A percentile compares a stretch with the other conserved stretches of the same genome.
These are phyloP conservation scores for Colletotrichum tropicale DNA, from an alignment of 2,329 filamentous ascomycete genomes.

Conservation along the genomic window DNA sequence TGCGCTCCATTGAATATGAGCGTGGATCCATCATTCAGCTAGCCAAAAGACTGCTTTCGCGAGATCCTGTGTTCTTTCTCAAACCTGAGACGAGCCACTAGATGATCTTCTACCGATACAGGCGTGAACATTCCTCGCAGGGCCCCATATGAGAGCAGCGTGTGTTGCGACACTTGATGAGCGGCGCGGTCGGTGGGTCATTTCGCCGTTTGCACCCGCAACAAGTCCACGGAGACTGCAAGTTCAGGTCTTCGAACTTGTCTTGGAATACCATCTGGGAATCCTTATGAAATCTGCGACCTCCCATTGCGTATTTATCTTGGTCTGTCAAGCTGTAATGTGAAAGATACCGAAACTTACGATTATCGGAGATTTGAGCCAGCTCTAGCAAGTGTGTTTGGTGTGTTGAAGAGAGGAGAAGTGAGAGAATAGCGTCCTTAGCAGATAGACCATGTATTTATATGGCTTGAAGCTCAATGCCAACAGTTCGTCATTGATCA, in stretches of 20 bases:
- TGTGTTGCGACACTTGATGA: fast-evolving
- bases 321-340: neutral
- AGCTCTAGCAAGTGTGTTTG: neutral
- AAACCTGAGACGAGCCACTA: neutral
- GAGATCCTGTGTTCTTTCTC: neutral
- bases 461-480: neutral
- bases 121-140: neutral
- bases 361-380: neutral
- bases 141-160: neutral
- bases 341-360: no score
- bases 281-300: neutral
- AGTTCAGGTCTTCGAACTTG: neutral
- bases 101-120: neutral
- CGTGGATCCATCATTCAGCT: neutral
- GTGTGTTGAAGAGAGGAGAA: neutral
- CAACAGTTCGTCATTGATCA: neutral
- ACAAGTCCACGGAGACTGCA: neutral
- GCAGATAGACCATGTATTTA: neutral
- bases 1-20: neutral
- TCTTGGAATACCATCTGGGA: neutral
- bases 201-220: neutral
- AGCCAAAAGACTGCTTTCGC: neutral
- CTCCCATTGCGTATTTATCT: neutral
- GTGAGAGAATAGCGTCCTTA: neutral
- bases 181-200: fast-evolving